Percentiles rank a stretch among this genome's conserved stretches.
phyloP scores from a whole-genome alignment of 2,329 filamentous ascomycete species.

The Diaporthe citri region DNA sequence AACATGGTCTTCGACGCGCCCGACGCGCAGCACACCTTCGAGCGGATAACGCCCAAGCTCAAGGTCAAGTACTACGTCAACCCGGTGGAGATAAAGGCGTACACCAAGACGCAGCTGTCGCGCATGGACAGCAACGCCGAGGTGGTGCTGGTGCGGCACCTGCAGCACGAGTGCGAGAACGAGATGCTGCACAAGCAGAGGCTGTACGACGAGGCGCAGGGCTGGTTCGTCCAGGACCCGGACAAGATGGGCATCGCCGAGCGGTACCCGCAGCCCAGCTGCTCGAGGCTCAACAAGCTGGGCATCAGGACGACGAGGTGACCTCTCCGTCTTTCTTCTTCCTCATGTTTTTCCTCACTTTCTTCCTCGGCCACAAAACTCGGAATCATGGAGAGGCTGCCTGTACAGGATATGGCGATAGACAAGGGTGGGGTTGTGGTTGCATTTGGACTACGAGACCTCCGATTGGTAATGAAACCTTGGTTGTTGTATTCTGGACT shows the following conservation, averaged over 20 bases:
- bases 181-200: conserved; percentile 76
- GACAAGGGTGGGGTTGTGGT: background rate
- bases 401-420: conserved; percentile 22
- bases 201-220: conserved; percentile 82
- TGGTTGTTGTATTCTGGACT: conserved; percentile 5
- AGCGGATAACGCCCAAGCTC: conserved; percentile 77
- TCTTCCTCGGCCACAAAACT: background rate
- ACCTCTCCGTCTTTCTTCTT: background rate
- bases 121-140: conserved; percentile 86
- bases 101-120: conserved; percentile 75
- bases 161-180: conserved; percentile 79
- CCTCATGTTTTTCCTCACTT: background rate
- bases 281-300: conserved; percentile 62
- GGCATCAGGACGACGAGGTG: conserved; percentile 42
- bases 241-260: conserved; percentile 82
- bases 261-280: conserved; percentile 64
- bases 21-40: conserved; percentile 77
- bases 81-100: conserved; percentile 80
- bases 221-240: conserved; percentile 87
- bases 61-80: conserved; percentile 89
- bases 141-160: conserved; percentile 73
- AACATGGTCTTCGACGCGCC: conserved; percentile 82
- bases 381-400: background rate
- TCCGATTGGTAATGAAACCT: conserved; percentile 15
- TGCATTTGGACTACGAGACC: conserved; percentile 20